Evolutionary conservation across 2,329 filamentous ascomycete genomes (phyloP).

Genomic region (Hypocrella siamensis): DNA sequence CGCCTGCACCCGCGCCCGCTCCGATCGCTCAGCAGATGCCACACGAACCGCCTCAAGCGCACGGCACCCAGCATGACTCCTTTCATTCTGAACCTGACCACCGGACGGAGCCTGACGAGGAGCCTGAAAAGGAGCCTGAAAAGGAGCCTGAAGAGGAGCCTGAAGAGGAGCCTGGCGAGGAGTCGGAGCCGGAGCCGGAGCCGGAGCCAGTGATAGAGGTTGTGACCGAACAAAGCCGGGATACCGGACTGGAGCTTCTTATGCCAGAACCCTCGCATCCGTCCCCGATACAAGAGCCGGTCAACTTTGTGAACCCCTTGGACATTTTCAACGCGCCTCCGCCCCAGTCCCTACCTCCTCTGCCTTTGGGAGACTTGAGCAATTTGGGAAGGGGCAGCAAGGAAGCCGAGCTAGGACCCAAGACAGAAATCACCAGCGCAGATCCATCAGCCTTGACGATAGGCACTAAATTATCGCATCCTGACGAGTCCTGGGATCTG

Average conservation of each 20-base stretch:
- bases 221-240: not conserved
- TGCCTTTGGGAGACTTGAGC: constrained; percentile 9
- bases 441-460: constrained; percentile 1
- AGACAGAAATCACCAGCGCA: constrained; percentile 3
- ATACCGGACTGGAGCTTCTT: not conserved
- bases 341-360: constrained; percentile 10
- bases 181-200: not conserved
- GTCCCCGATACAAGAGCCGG: constrained; percentile 4
- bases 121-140: not conserved
- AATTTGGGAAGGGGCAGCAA: constrained; percentile 6
- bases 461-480: constrained; percentile 3
- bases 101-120: not conserved
- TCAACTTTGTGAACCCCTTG: constrained; percentile 22
- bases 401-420: constrained; percentile 2
- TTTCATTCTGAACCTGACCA: too few species aligned
- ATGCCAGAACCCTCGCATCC: constrained; percentile 1
- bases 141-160: not conserved
- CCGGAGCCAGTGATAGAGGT: not conserved
- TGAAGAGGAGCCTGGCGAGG: not conserved
- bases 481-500: constrained; percentile 5
- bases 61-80: too few species aligned
- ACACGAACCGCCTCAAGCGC: too few species aligned
- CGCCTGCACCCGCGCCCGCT: constrained; percentile 1
- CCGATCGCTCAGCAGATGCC: constrained; percentile 1
- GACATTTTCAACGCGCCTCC: constrained; percentile 19